Conservation (phyloP, 164 flowering plant genomes). For the Sedum album region DNA sequence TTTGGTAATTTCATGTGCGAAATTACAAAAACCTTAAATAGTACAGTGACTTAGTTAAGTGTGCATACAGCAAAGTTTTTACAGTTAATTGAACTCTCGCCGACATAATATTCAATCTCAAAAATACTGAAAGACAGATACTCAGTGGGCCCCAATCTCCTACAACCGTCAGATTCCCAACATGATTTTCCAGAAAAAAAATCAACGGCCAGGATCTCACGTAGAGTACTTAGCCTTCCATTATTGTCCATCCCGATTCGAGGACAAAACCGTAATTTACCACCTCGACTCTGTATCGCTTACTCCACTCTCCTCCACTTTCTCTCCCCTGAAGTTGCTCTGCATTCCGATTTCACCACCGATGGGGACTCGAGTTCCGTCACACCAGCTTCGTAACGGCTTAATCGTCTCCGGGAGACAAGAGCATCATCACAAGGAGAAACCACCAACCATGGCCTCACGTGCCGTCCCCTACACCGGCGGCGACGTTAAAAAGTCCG, state of each 20-base stretch:
- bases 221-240: not conserved
- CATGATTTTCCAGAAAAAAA: not conserved
- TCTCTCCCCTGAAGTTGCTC: conserved; percentile 4
- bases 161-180: not conserved
- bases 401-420: conserved; percentile 65
- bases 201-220: not conserved
- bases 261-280: not conserved
- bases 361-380: conserved; percentile 58
- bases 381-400: conserved; percentile 68
- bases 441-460: conserved; percentile 47
- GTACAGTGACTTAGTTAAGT: too few relatives aligned
- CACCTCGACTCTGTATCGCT: not conserved
- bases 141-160: not conserved
- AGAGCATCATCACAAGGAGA: conserved; percentile 42
- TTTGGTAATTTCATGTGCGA: too few relatives aligned
- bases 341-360: too few relatives aligned
- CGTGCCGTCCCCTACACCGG: conserved; percentile 74
- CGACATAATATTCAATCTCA: not conserved
- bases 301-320: conserved; percentile 4
- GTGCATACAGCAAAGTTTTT: too few relatives aligned
- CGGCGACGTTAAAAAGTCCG: conserved; percentile 75
- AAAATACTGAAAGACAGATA: not conserved
- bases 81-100: not conserved
- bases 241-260: not conserved
- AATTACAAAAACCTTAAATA: too few relatives aligned